Percentiles rank a stretch among this genome's conserved stretches.
Conservation (phyloP, 2,329 filamentous ascomycete genomes). For the Alternaria sp. region DNA sequence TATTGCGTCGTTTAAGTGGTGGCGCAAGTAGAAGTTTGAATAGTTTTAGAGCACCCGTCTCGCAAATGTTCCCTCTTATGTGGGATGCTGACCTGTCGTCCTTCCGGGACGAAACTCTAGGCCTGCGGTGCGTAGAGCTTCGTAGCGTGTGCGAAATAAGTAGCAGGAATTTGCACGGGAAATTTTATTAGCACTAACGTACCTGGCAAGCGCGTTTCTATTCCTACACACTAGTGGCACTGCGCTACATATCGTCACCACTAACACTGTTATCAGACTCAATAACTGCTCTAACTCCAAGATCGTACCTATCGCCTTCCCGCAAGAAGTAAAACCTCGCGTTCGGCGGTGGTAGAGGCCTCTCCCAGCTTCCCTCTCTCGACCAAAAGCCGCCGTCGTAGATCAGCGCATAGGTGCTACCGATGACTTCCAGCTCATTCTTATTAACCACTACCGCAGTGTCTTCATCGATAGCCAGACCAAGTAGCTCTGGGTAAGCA, state of each 20-base stretch:
- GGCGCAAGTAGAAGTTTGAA: too few species aligned
- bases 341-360: constrained; percentile 23
- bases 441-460: constrained; percentile 35
- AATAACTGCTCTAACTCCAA: constrained; percentile 28
- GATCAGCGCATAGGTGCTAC: constrained; percentile 37
- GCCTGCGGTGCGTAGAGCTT: too few species aligned
- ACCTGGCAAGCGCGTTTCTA: too few species aligned
- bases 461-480: constrained; percentile 39
- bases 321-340: constrained; percentile 37
- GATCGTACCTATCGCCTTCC: constrained; percentile 33
- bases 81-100: too few species aligned
- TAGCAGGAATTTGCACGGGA: too few species aligned
- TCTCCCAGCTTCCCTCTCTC: constrained; percentile 33
- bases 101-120: too few species aligned
- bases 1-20: too few species aligned
- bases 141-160: too few species aligned
- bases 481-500: constrained; percentile 31
- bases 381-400: constrained; percentile 41
- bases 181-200: too few species aligned
- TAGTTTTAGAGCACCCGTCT: too few species aligned
- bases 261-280: neutral
- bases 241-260: neutral
- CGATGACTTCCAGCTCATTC: constrained; percentile 37
- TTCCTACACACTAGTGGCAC: neutral
- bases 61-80: too few species aligned